Base-by-base conservation (phyloP, 2,329 filamentous ascomycete species). In the Lomentospora prolificans region DNA sequence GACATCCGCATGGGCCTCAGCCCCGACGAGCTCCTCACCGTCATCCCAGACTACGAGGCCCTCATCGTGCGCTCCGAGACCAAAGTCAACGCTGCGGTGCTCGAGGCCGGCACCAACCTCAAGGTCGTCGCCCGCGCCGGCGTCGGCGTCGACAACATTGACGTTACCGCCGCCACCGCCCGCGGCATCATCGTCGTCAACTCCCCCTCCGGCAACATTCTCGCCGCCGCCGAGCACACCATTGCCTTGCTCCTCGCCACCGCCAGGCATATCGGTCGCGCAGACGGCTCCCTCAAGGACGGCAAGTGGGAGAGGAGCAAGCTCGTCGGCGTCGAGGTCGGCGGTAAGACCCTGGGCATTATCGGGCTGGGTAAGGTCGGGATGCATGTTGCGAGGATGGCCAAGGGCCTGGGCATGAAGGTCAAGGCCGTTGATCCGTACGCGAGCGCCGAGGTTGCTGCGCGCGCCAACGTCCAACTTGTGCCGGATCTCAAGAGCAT, bases 351-450 rank as follows among this genome's bases (percentile, higher is more conserved):
- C 1, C 72, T 92, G 5, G 87, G 84, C 1, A 85, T 92, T 52
- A 81, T 94, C 39, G 89, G 89, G 1, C 70, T 91, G 25, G 89
- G 89, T n/a, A 91, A 91, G 72, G 87, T 92, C 27, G 89, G 89
- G 22, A 75, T 91, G 65, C 87, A 86, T 53, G 88, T 92, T 14
- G 89, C 88, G 17, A 77, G 86, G n/a, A 86, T 90, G 73, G 87
- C 85, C 7, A 85, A 84, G 55, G 87, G 88, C 0, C 71, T 92
- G 25, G 86, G 86, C 0, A 91, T 92, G 88, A 80, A 79, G 44
- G 80, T 92, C 10, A 70, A 85, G 14, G 88, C 86, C 0, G 80
- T 87, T 53, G 89, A 92, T 62, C 89, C 89, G 0, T 92, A 90
- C 65, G 87, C 88, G 1, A 87, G 85, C 59, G 75, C 80, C 0